These are phyloP conservation scores for Eragrostis nindensis DNA, from an alignment of 176 grass and related monocot genomes.

Conservation along the genomic window DNA sequence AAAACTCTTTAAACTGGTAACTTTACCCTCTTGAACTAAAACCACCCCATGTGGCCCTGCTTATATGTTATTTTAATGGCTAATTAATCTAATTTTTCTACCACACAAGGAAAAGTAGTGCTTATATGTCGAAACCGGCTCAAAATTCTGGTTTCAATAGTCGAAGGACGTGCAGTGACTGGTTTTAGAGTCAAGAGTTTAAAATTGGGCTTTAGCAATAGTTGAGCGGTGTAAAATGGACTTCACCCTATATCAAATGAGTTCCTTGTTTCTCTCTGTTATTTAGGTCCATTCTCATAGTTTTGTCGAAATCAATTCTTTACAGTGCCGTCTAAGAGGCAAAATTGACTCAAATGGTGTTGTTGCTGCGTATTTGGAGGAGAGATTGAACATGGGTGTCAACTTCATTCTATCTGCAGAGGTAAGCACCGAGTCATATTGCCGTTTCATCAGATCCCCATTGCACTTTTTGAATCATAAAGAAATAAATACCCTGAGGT, in stretches of 20 bases:
- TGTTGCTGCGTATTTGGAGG: conserved; percentile 82
- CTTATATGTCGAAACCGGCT: no score
- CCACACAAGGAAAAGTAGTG: no score
- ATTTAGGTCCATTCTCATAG: not conserved
- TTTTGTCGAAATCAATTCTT: conserved; percentile 32
- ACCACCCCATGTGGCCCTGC: no score
- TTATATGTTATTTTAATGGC: no score
- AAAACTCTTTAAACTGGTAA: no score
- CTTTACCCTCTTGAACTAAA: no score
- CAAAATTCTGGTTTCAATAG: no score
- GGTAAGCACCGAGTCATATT: conserved; percentile 45
- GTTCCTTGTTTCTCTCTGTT: not conserved
- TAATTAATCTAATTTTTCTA: no score
- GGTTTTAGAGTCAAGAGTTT: no score
- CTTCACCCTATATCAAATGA: not conserved
- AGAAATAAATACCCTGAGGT: not conserved
- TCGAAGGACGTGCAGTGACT: no score
- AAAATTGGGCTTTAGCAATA: no score
- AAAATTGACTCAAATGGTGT: conserved; percentile 94
- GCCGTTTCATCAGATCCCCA: not conserved
- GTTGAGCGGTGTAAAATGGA: no score
- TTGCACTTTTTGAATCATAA: not conserved
- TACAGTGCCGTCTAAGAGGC: conserved; percentile 89
- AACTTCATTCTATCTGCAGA: conserved; percentile 97
- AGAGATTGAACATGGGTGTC: conserved; percentile 97